These are phyloP conservation scores for Lyophyllum decastes DNA, from an alignment of 768 basidiomycete species.

Conservation along the genomic window DNA sequence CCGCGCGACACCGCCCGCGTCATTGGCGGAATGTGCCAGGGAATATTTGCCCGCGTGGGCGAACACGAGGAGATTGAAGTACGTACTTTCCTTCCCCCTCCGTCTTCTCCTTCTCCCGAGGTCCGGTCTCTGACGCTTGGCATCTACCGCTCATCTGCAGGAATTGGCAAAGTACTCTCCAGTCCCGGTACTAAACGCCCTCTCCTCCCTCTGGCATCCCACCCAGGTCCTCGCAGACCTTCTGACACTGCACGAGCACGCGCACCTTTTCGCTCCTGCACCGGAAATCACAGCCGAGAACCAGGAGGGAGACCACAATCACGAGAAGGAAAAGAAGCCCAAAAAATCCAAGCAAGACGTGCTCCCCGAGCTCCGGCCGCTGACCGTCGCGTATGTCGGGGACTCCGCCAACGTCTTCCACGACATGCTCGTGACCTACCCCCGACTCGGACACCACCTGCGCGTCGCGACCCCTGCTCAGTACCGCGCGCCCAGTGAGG, in stretches of 20 bases:
- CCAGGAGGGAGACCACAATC: not conserved
- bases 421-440: constrained; percentile 96
- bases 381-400: constrained; percentile 92
- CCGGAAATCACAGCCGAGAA: not conserved
- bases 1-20: constrained; percentile 83
- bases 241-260: constrained; percentile 82
- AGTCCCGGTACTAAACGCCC: constrained; percentile 94
- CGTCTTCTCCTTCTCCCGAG: not conserved
- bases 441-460: constrained; percentile 85
- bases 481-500: constrained; percentile 70
- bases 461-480: constrained; percentile 80
- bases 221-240: constrained; percentile 94
- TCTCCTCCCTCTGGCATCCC: constrained; percentile 95
- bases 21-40: constrained; percentile 93
- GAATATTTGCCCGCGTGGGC: constrained; percentile 95
- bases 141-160: constrained; percentile 39
- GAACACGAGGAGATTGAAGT: constrained; percentile 93
- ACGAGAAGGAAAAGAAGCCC: constrained; percentile 16
- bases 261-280: constrained; percentile 49
- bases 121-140: constrained; percentile 2
- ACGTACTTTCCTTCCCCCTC: not conserved
- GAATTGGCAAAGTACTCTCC: constrained; percentile 88
- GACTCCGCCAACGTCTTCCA: constrained; percentile 95
- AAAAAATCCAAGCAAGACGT: constrained; percentile 2
- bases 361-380: constrained; percentile 62